A percentile compares a stretch with the other conserved stretches of the same genome.
phyloP scores from a whole-genome alignment of 2,329 filamentous ascomycete genomes.

The Tolypocladium paradoxum region DNA sequence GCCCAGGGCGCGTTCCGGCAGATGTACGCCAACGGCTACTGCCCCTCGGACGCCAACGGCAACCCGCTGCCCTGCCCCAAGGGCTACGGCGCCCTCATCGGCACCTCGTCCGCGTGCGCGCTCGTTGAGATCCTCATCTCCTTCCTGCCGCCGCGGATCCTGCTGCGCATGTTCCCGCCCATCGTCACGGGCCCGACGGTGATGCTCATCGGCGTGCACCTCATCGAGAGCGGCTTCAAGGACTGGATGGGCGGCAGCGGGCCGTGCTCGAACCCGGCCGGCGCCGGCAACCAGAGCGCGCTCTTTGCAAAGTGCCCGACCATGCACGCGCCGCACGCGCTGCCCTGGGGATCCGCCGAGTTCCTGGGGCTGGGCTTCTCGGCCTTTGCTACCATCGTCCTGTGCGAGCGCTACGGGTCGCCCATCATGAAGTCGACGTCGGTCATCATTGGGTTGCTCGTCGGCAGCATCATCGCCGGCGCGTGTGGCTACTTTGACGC shows the following conservation, averaged over 20 bases:
- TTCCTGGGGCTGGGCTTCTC: slow-evolving; percentile 71
- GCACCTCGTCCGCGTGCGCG: slow-evolving; percentile 54
- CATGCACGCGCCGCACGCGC: slow-evolving; percentile 56
- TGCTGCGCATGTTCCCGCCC: slow-evolving; percentile 68
- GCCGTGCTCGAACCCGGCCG: slow-evolving; percentile 36
- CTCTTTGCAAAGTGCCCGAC: slow-evolving; percentile 56
- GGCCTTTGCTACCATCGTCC: slow-evolving; percentile 68
- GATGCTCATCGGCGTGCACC: slow-evolving; percentile 60
- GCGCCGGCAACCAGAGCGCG: slow-evolving; percentile 21
- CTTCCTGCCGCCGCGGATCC: slow-evolving; percentile 57
- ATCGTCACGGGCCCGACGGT: slow-evolving; percentile 65
- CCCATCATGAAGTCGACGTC: slow-evolving; percentile 77
- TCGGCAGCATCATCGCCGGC: slow-evolving; percentile 69
- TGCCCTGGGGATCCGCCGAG: slow-evolving; percentile 70
- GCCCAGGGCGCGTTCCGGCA: slow-evolving; percentile 59
- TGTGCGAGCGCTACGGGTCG: slow-evolving; percentile 71
- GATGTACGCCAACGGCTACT: slow-evolving; percentile 68
- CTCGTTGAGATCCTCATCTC: slow-evolving; percentile 64
- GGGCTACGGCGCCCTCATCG: slow-evolving; percentile 63
- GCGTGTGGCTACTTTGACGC: slow-evolving; percentile 69
- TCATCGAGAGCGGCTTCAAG: slow-evolving; percentile 62
- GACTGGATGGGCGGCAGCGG: slow-evolving; percentile 71
- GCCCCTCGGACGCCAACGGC: slow-evolving; percentile 47
- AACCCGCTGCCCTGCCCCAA: slow-evolving; percentile 62
- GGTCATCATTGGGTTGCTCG: slow-evolving; percentile 62